Percentiles rank a stretch among this genome's conserved stretches.
Conservation (phyloP, 1,139 yeast species). For the Arxiozyma slooffiae region DNA sequence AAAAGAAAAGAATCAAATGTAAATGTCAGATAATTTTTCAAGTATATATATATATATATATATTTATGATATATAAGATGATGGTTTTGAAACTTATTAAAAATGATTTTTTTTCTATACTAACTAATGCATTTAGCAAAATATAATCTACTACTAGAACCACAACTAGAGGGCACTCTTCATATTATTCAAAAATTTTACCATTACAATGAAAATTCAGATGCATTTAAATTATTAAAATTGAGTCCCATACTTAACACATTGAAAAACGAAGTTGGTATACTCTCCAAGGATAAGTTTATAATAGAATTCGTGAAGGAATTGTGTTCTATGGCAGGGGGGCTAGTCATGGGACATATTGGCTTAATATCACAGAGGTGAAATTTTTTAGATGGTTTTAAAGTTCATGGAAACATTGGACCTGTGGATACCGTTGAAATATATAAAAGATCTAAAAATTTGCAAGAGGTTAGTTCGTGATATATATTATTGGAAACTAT, state of each 20-base stretch:
- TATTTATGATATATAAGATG: not conserved
- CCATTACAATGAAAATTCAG: conserved; percentile 41
- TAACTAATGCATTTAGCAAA: too few species aligned
- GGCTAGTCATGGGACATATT: conserved; percentile 86
- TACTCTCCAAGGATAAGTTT: conserved; percentile 36
- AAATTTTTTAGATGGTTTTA: conserved; percentile 74
- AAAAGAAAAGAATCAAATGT: too few species aligned
- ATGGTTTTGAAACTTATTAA: not conserved
- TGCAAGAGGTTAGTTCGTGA: conserved; percentile 74
- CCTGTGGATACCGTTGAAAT: conserved; percentile 49
- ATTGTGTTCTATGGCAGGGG: conserved; percentile 46
- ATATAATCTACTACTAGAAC: not conserved
- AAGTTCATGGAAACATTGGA: conserved; percentile 63
- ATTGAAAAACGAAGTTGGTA: conserved; percentile 83
- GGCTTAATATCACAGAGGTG: conserved; percentile 89
- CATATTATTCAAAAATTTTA: not conserved
- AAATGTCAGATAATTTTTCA: not conserved
- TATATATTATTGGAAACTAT: conserved; percentile 74
- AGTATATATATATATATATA: not conserved
- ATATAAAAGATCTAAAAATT: conserved; percentile 54
- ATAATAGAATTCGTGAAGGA: conserved; percentile 20
- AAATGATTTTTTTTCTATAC: not conserved
- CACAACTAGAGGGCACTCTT: not conserved
- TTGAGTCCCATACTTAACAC: conserved; percentile 61
- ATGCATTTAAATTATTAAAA: conserved; percentile 53